Evolutionary conservation across 768 basidiomycete genomes (phyloP).

Genomic region (Jaapia argillacea): DNA sequence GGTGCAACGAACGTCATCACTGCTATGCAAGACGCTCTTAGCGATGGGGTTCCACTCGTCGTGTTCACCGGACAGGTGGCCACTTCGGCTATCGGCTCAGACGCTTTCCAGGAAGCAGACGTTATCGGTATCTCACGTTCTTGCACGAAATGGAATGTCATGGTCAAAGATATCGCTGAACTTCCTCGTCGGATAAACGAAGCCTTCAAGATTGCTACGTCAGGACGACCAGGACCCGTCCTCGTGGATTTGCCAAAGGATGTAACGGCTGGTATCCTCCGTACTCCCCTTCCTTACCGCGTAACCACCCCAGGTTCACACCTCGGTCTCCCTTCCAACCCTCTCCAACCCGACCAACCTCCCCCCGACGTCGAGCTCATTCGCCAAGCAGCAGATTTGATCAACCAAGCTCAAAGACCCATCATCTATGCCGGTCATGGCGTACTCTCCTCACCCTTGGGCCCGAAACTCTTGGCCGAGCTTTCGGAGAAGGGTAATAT

Average conservation of each 20-base stretch:
- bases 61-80: slow-evolving; percentile 99
- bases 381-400: slow-evolving; percentile 76
- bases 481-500: slow-evolving; percentile 84
- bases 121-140: slow-evolving; percentile 91
- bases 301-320: slow-evolving; percentile 75
- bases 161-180: slow-evolving; percentile 96
- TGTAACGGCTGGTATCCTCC: slow-evolving; percentile 87
- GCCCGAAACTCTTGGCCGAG: slow-evolving; percentile 72
- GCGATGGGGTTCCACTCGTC: slow-evolving; percentile 88
- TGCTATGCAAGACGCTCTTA: slow-evolving; percentile 95
- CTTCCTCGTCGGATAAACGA: slow-evolving; percentile 95
- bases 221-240: slow-evolving; percentile 94
- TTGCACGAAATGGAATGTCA: slow-evolving; percentile 99
- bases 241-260: slow-evolving; percentile 99
- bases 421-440: slow-evolving; percentile 92
- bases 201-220: slow-evolving; percentile 98
- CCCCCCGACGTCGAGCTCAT: slow-evolving; percentile 61
- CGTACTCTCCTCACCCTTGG: slow-evolving; percentile 70
- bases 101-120: slow-evolving; percentile 99
- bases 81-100: slow-evolving; percentile 96
- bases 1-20: slow-evolving; percentile 98
- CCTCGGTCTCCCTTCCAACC: slow-evolving; percentile 65
- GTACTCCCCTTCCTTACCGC: slow-evolving; percentile 75
- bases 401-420: slow-evolving; percentile 86
- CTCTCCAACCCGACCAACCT: slow-evolving; percentile 45